Evolutionary conservation across 306 rosid genomes (phyloP).

Genomic region (Rosa chinensis): DNA sequence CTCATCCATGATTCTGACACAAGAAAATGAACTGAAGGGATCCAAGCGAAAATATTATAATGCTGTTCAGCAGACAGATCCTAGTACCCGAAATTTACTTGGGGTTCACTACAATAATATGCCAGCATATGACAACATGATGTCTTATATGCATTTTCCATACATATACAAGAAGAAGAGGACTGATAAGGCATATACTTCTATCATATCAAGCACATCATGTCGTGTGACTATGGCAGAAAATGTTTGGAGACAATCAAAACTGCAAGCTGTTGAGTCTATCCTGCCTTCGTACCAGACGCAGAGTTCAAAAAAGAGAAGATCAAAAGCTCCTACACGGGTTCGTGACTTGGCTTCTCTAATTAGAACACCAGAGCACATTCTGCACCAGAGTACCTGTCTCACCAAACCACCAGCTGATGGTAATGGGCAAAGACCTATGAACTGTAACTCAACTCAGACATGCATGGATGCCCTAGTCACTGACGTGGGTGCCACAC

Average conservation of each 20-base stretch:
- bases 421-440: slow-evolving; percentile 24
- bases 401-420: slow-evolving; percentile 20
- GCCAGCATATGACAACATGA: slow-evolving; percentile 16
- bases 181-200: slow-evolving; percentile 23
- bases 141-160: slow-evolving; percentile 17
- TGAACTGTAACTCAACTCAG: slow-evolving; percentile 29
- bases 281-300: slow-evolving; percentile 17
- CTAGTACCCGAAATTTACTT: slow-evolving; percentile 2
- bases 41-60: slow-evolving; percentile 16
- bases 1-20: slow-evolving; percentile 27
- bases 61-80: slow-evolving; percentile 10
- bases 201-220: slow-evolving; percentile 19
- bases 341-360: slow-evolving; percentile 37
- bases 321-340: slow-evolving; percentile 49
- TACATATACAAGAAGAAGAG: slow-evolving; percentile 31
- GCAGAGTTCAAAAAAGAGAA: slow-evolving; percentile 38
- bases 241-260: slow-evolving; percentile 14
- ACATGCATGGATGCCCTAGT: slow-evolving; percentile 43
- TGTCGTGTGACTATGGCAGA: slow-evolving; percentile 13
- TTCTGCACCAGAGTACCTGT: slow-evolving; percentile 25
- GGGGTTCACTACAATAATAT: slow-evolving; percentile 21
- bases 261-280: slow-evolving; percentile 23
- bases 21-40: slow-evolving; percentile 20
- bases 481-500: slow-evolving; percentile 36
- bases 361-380: slow-evolving; percentile 31